Evolutionary conservation across 352 stramenopile species (phyloP), one percentile per base, ranked within the genome.

Genomic region (Saprolegnia diclina): DNA sequence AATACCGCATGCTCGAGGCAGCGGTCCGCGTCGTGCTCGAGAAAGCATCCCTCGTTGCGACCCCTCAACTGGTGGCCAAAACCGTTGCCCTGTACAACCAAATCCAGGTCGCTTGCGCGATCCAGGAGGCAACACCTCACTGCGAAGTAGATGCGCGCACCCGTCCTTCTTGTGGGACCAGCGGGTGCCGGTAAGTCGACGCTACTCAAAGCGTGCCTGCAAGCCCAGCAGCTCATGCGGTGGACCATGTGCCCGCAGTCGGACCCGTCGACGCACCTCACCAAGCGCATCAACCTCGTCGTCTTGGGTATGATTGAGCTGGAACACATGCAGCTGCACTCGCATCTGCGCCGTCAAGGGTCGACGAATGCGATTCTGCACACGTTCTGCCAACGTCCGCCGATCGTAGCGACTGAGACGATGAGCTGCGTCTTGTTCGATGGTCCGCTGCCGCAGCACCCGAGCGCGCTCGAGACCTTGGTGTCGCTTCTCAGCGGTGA

Each of bases 381-480:
- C 42, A 48, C 42, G 13, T 48, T 48, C 18, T 48, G 42, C 18
- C 42, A n/a, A 9, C 19, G 32, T 26, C 21, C 21, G 44, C 18
- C 50, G 7, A 18, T n/a, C 2, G 29, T 40, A 4, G 18, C 19
- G 26, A n/a, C 4, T 4, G 13, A 32, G 4, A 35, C 32, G 26
- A 32, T 55, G 9, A 54, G 32, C 38, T 66, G 57, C 44, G 57
- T 66, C 11, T 37, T 40, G 21, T 56, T 66, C 11, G 57, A 66
- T 21, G 57, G 37, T 7, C 13, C 29, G 40, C n/a, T 53, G 37
- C 57, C 57, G 21, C 10, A 13, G 13, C 50, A 0, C 26, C n/a
- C 9, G 13, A 22, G 6, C n/a, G n/a, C 50, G 57, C 22, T 54
- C 7, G 57, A 66, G 13, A 24, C 11, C 44, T 26, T 66, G 7